Base-by-base conservation (phyloP, 257 asterid genomes). In the Parsonsia alboflavescens region DNA sequence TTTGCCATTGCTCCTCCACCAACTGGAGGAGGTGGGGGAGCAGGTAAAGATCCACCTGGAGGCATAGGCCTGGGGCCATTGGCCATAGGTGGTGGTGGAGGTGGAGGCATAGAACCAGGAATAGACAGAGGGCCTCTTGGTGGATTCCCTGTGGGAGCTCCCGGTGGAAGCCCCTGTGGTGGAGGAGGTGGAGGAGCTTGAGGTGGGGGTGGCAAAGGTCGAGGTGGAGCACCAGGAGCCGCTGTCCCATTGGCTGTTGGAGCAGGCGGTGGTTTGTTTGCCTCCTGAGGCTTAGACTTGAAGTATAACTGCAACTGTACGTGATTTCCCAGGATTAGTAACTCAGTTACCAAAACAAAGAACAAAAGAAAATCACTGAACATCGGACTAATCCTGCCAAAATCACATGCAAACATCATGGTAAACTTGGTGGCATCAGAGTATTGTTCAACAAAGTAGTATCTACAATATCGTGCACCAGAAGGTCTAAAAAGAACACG, bases 41-140 rank as follows among this genome's bases (percentile, higher is more conserved):
- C 96, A 36, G 98, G 97, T 75, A 92, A 73, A 73, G 86, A 86
- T 45, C 97, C 97, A 68, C 97, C 98, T 0, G 96, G 97, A n/a
- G 97, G 98, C 97, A 91, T 91, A 62, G 98, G 97, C 86, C 97
- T 88, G 1, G 97, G 97, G 57, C 95, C 98, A 73, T 88, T 92
- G 54, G 69, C 84, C 88, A 85, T 78, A 48, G 93, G 88, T 24
- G 96, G 97, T 44, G 98, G 91, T 1, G 79, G 85, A 1, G 86
- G 91, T 1, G 79, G 91, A 13, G 91, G 93, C 74, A 82, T 36
- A 33, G 86, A 80, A 66, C 89, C 89, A 61, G 92, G 80, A 57
- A 72, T 41, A n/a, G 83, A 45, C 10, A 78, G 84, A 49, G 88
- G 88, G 54, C 88, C 88, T 78, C 90, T 79, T 5, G 91, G 91